Evolutionary conservation across 768 basidiomycete species (phyloP).

Genomic region (Trichaptum fuscoviolaceum): DNA sequence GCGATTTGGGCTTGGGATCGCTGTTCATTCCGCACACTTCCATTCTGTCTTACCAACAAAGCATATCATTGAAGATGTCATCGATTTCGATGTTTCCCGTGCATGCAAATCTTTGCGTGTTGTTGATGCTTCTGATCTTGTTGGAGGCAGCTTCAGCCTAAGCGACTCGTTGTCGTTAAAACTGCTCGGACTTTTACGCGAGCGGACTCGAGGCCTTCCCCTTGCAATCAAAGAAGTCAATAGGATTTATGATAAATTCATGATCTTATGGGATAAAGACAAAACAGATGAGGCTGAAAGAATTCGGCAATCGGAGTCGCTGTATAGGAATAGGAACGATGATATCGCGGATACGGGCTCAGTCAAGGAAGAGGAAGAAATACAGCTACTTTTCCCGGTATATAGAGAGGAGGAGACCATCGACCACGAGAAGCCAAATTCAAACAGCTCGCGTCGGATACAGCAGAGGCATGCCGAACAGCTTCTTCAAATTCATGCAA

Average conservation of each 20-base stretch:
- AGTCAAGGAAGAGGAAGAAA: constrained; percentile 79
- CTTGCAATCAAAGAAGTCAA: not conserved
- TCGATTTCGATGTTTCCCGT: constrained; percentile 38
- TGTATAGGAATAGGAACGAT: constrained; percentile 65
- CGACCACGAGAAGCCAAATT: not conserved
- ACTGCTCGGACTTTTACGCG: not conserved
- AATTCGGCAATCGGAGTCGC: constrained; percentile 58
- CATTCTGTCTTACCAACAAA: not conserved
- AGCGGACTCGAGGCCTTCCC: not conserved
- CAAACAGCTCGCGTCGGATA: not conserved
- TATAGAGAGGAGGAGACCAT: constrained; percentile 47
- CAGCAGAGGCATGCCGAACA: not conserved
- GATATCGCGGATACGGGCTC: constrained; percentile 57
- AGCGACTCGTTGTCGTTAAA: not conserved
- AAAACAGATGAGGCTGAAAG: constrained; percentile 60
- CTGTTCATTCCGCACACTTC: constrained; percentile 21
- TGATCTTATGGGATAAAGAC: constrained; percentile 82
- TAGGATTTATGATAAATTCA: constrained; percentile 58
- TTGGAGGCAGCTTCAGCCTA: not conserved
- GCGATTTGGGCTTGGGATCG: constrained; percentile 66
- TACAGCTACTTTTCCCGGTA: constrained; percentile 79
- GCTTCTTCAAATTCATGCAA: not conserved
- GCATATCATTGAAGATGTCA: constrained; percentile 18
- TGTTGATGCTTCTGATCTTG: not conserved
- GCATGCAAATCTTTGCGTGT: constrained; percentile 13